phyloP scores from a whole-genome alignment of 2,329 filamentous ascomycete species.

The Ceratocystis huliohia region DNA sequence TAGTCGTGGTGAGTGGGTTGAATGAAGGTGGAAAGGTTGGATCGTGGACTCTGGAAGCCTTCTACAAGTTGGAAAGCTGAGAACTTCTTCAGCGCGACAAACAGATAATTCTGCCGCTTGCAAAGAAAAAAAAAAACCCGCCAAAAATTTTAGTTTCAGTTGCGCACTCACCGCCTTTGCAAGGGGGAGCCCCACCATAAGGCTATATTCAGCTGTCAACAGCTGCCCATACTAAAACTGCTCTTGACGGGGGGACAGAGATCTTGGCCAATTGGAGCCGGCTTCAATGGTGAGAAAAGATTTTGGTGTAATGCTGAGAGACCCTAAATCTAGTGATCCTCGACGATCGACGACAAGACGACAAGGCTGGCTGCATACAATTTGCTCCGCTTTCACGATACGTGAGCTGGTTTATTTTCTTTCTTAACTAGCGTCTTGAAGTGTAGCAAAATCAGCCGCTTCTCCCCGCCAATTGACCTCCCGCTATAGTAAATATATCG shows the following conservation, averaged over 20 bases:
- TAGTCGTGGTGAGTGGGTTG: neutral
- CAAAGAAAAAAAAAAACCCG: conserved; percentile 14
- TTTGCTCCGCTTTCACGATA: conserved; percentile 6
- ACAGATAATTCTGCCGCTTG: conserved; percentile 19
- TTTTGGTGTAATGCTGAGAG: conserved; percentile 13
- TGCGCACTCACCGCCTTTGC: conserved; percentile 20
- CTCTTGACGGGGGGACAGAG: neutral
- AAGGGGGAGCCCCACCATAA: conserved; percentile 8
- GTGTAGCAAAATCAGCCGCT: neutral
- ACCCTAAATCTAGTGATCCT: conserved; percentile 15
- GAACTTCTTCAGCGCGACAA: conserved; percentile 17
- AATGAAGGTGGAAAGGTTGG: neutral
- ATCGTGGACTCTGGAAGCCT: neutral
- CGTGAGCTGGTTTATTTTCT: neutral
- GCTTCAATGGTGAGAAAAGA: conserved; percentile 9
- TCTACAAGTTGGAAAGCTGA: conserved; percentile 7
- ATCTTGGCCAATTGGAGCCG: neutral
- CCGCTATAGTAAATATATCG: conserved; percentile 11
- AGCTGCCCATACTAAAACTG: neutral
- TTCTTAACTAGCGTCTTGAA: conserved; percentile 10
- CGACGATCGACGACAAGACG: conserved; percentile 13
- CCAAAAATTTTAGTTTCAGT: conserved; percentile 22
- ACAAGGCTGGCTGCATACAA: conserved; percentile 14
- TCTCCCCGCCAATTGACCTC: conserved; percentile 10
- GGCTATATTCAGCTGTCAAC: neutral